phyloP scores from a whole-genome alignment of 2,329 filamentous ascomycete species.

The Trichoderma endophyticum region DNA sequence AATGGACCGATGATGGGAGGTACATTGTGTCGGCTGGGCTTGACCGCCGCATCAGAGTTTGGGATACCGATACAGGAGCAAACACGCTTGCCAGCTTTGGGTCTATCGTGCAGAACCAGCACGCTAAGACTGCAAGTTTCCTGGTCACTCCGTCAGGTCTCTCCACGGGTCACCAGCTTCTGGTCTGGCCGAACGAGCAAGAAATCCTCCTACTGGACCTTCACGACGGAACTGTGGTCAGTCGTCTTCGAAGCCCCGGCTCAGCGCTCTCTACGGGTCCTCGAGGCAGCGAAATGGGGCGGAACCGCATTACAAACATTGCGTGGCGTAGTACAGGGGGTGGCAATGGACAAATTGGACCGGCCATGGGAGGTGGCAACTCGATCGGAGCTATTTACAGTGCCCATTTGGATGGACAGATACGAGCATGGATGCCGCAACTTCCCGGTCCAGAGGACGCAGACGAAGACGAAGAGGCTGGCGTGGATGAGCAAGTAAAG shows the following conservation, averaged over 20 bases:
- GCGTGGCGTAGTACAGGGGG: constrained; percentile 68
- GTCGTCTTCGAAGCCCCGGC: constrained; percentile 65
- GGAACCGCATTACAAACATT: constrained; percentile 69
- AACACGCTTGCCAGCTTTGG: constrained; percentile 90
- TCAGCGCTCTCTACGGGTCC: constrained; percentile 43
- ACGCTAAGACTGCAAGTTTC: constrained; percentile 58
- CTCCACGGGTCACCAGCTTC: constrained; percentile 54
- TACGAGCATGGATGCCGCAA: constrained; percentile 71
- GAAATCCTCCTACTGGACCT: constrained; percentile 80
- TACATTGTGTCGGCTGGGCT: constrained; percentile 79
- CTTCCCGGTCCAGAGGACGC: constrained; percentile 50
- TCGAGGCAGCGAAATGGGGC: constrained; percentile 52
- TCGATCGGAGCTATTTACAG: constrained; percentile 65
- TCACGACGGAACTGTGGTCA: constrained; percentile 70
- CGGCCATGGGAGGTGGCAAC: constrained; percentile 58
- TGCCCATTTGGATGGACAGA: constrained; percentile 78
- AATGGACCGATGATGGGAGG: constrained; percentile 77
- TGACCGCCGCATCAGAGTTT: constrained; percentile 81
- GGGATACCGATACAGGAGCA: constrained; percentile 75
- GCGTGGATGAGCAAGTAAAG: constrained; percentile 44
- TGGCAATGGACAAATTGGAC: constrained; percentile 49
- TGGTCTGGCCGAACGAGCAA: constrained; percentile 78
- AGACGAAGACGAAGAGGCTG: constrained; percentile 43
- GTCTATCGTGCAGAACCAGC: constrained; percentile 72
- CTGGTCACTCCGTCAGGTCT: constrained; percentile 61